Evolutionary conservation across 192 early-diverging fungal species (phyloP).

Genomic region (Radiomyces spectabilis): DNA sequence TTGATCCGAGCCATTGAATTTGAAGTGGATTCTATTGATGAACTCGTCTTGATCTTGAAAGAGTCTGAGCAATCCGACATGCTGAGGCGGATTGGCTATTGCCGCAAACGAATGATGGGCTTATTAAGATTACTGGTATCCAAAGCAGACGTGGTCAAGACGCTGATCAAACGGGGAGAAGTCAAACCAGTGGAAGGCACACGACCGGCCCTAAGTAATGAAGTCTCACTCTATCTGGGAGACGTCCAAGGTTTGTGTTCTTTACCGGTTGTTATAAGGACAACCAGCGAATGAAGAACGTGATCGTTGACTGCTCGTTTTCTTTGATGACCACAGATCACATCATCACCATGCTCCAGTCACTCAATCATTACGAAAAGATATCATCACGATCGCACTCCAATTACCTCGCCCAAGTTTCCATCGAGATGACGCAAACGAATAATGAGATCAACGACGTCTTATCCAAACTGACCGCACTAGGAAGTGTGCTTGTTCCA

Average conservation of each 20-base stretch:
- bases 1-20: conserved; percentile 81
- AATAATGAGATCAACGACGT: conserved; percentile 49
- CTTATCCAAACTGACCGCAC: conserved; percentile 39
- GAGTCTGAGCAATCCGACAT: conserved; percentile 83
- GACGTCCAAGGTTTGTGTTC: conserved; percentile 70
- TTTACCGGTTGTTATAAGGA: too few relatives aligned
- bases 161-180: conserved; percentile 60
- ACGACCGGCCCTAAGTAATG: conserved; percentile 27
- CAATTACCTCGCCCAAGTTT: conserved; percentile 71
- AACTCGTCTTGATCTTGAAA: conserved; percentile 86
- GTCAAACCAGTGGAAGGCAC: neutral
- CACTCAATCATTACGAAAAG: conserved; percentile 67
- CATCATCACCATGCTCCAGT: conserved; percentile 73
- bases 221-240: conserved; percentile 67
- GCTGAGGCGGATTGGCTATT: conserved; percentile 68
- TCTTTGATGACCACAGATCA: conserved; percentile 42
- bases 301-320: neutral
- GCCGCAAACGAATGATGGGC: conserved; percentile 63
- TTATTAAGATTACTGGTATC: conserved; percentile 58
- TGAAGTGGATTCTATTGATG: conserved; percentile 94
- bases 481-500: conserved; percentile 46
- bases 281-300: neutral
- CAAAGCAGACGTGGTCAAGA: conserved; percentile 71
- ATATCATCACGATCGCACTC: conserved; percentile 61
- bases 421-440: conserved; percentile 59